Percentiles rank a stretch among this genome's conserved stretches.
Evolutionary conservation across 106 monocot genomes (phyloP).

Genomic region (Posidonia australis): DNA sequence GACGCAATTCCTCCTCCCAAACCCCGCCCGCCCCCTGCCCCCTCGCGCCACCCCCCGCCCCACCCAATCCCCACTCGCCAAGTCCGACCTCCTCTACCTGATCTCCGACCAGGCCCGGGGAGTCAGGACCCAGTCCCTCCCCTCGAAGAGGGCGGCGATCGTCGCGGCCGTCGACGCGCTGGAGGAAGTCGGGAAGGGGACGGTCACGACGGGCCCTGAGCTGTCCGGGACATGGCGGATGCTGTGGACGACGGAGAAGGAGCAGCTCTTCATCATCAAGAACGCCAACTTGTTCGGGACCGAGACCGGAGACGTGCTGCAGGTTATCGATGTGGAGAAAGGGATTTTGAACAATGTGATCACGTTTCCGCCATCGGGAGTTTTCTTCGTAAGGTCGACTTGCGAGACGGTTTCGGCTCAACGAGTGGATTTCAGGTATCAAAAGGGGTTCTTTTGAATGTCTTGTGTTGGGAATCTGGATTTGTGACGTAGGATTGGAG

Average conservation of each 20-base stretch:
- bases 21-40: conserved; percentile 7
- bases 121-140: conserved; percentile 41
- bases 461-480: neutral
- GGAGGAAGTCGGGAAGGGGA: conserved; percentile 21
- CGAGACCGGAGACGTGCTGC: conserved; percentile 70
- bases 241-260: conserved; percentile 99
- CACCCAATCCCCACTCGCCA: conserved; percentile 25
- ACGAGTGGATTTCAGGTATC: conserved; percentile 71
- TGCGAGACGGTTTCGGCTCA: conserved; percentile 55
- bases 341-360: conserved; percentile 73
- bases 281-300: conserved; percentile 68
- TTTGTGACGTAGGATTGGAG: neutral
- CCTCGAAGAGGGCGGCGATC: conserved; percentile 47
- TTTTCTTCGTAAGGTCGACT: conserved; percentile 68
- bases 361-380: conserved; percentile 86
- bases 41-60: conserved; percentile 7
- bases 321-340: conserved; percentile 75
- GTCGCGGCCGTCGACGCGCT: conserved; percentile 56
- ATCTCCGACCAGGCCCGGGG: conserved; percentile 73
- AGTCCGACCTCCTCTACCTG: conserved; percentile 52
- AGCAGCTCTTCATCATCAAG: conserved; percentile 88
- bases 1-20: conserved; percentile 2
- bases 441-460: neutral
- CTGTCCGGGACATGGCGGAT: conserved; percentile 82
- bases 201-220: conserved; percentile 41